Base-by-base conservation (phyloP, 208 protist species). In the Novymonas esmeraldas region DNA sequence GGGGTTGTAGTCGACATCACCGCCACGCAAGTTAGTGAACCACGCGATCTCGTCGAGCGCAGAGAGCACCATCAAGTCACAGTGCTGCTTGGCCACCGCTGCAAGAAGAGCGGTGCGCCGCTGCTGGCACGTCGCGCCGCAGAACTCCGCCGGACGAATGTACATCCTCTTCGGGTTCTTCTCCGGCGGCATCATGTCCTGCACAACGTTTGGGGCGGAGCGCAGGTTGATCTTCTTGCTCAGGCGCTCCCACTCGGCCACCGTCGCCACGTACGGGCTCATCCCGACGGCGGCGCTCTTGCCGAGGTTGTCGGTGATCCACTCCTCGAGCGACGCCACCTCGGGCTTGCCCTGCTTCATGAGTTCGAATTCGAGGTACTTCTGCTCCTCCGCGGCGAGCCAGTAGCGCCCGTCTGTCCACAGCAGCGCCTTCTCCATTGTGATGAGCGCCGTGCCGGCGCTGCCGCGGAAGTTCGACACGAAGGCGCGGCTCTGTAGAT, bases 321-420 rank as follows among this genome's bases (percentile, higher is more conserved):
- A 97, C 24, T 89, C 79, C 63, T 93, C 87, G 13, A 94, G 36
- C n/a, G 73, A 76, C 10, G 77, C 84, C n/a, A 85, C 82, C 5
- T 67, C 82, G 14, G 73, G 62, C 61, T 87, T 51, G 36, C 85
- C 87, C 41, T 87, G 70, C 63, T 90, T 92, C 95, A 97, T 97
- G 46, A 98, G 78, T 38, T 79, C 39, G 64, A 90, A 98, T 66
- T 88, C 82, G 0, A 78, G 62, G 67, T 88, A 92, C 11, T 98
- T 68, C 68, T 95, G 60, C 33, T 90, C 55, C 41, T 76, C 81
- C 0, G 97, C 98, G 56, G 98, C 96, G 24, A 98, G 44, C 79
- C 91, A 99, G 82, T 99, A 99, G 29, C 98, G 94, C 5, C 97
- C 98, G 70, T 99, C 98, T 3, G 98, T 99, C 97, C 96, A 99